Percentiles rank a stretch among this genome's conserved stretches.
Evolutionary conservation across 306 rosid genomes (phyloP).

Genomic region (Medicago arabica): DNA sequence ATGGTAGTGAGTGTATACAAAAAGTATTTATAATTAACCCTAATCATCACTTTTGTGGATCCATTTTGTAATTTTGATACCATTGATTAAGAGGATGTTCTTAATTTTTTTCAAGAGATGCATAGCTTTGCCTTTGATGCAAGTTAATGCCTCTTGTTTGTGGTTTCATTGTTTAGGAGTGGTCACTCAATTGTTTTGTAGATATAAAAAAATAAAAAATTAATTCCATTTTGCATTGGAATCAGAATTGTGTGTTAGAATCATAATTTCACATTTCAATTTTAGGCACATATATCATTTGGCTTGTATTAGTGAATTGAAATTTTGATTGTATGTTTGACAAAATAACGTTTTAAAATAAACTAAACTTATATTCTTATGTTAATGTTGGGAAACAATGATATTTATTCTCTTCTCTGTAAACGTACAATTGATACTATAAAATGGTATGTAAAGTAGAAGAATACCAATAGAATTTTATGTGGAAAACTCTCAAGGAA

Average conservation of each 20-base stretch:
- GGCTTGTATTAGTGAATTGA: neutral
- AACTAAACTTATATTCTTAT: too few relatives aligned
- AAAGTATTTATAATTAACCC: neutral
- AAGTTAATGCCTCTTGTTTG: conserved; percentile 17
- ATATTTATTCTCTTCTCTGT: too few relatives aligned
- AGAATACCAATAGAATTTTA: too few relatives aligned
- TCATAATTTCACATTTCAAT: neutral
- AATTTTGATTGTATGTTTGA: too few relatives aligned
- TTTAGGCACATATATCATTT: neutral
- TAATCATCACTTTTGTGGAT: neutral
- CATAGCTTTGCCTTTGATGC: neutral
- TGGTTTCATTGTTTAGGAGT: conserved; percentile 16
- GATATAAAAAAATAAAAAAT: neutral
- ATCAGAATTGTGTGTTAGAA: neutral
- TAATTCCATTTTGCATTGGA: neutral
- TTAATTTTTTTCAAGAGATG: neutral
- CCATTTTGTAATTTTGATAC: neutral
- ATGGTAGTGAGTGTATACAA: neutral
- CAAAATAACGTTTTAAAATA: too few relatives aligned
- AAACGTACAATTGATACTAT: too few relatives aligned
- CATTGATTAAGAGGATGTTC: conserved; percentile 10
- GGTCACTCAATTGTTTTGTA: neutral
- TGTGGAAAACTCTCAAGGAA: too few relatives aligned
- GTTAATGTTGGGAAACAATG: too few relatives aligned
- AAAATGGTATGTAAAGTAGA: too few relatives aligned